Conservation (phyloP, 1,139 yeast genomes). For the Saccharomycopsis hybrid region DNA sequence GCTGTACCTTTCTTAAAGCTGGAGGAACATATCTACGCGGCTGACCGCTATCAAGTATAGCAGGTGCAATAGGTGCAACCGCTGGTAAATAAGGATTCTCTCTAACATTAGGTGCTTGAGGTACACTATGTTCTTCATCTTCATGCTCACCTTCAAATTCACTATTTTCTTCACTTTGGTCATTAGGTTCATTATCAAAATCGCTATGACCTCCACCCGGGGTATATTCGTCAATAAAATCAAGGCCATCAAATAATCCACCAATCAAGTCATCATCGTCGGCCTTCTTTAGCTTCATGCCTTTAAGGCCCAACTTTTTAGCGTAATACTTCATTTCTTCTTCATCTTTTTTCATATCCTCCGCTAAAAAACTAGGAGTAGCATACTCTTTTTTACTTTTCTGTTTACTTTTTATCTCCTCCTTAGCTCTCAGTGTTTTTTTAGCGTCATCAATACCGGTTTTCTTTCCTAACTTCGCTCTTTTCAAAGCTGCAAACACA, state of each 20-base stretch:
- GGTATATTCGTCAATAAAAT: conserved; percentile 44
- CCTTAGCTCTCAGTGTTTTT: conserved; percentile 35
- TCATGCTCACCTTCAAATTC: conserved; percentile 21
- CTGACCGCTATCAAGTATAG: conserved; percentile 20
- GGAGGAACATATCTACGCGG: conserved; percentile 71
- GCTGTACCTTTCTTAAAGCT: conserved; percentile 55
- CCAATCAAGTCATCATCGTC: conserved; percentile 68
- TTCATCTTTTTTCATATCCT: conserved; percentile 48
- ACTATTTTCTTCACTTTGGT: conserved; percentile 24
- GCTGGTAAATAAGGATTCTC: conserved; percentile 62
- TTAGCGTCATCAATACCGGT: conserved; percentile 22
- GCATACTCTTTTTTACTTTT: conserved; percentile 23
- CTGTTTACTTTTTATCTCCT: conserved; percentile 18
- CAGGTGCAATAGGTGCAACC: conserved; percentile 55
- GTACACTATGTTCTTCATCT: conserved; percentile 11
- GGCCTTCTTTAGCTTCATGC: conserved; percentile 41
- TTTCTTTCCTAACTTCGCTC: conserved; percentile 11
- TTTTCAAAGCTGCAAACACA: conserved; percentile 19
- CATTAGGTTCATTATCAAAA: conserved; percentile 23
- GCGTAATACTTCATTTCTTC: conserved; percentile 80
- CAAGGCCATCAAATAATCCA: conserved; percentile 72
- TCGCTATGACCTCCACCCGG: conserved; percentile 25
- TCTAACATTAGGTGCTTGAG: conserved; percentile 31
- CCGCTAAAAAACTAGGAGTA: conserved; percentile 16
- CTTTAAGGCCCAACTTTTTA: conserved; percentile 67